Percentiles rank a stretch among this genome's conserved stretches.
These are phyloP conservation scores for Saussurea involucrata DNA, from an alignment of 129 eudicot species.

Conservation along the genomic window DNA sequence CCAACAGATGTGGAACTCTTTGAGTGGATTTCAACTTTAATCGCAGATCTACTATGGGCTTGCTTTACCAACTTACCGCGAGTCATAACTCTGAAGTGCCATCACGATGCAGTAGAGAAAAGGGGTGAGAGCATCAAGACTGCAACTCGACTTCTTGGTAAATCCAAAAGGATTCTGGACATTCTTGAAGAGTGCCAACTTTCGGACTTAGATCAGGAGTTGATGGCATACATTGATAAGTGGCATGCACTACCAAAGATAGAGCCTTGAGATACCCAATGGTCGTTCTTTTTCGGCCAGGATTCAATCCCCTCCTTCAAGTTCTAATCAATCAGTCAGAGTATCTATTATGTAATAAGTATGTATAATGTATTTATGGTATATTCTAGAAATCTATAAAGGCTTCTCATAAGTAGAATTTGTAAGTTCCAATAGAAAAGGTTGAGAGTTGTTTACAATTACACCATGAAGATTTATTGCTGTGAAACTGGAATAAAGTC, in stretches of 20 bases:
- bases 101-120: conserved; percentile 31
- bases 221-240: conserved; percentile 27
- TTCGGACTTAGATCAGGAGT: conserved; percentile 9
- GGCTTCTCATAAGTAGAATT: background rate
- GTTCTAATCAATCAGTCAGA: no score
- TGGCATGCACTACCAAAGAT: conserved; percentile 22
- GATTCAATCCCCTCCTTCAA: background rate
- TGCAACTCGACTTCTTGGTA: conserved; percentile 19
- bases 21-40: conserved; percentile 13
- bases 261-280: background rate
- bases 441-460: no score
- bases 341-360: no score
- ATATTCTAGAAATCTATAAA: no score
- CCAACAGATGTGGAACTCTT: conserved; percentile 11
- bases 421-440: no score
- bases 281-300: background rate
- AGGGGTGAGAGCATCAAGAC: conserved; percentile 1
- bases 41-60: conserved; percentile 26
- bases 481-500: no score
- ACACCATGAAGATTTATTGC: no score
- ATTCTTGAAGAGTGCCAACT: conserved; percentile 17
- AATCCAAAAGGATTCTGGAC: conserved; percentile 27
- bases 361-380: no score
- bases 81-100: conserved; percentile 23
- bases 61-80: conserved; percentile 31